phyloP scores from a whole-genome alignment of 1,139 yeast genomes.

The Candida buenavistaensis region DNA sequence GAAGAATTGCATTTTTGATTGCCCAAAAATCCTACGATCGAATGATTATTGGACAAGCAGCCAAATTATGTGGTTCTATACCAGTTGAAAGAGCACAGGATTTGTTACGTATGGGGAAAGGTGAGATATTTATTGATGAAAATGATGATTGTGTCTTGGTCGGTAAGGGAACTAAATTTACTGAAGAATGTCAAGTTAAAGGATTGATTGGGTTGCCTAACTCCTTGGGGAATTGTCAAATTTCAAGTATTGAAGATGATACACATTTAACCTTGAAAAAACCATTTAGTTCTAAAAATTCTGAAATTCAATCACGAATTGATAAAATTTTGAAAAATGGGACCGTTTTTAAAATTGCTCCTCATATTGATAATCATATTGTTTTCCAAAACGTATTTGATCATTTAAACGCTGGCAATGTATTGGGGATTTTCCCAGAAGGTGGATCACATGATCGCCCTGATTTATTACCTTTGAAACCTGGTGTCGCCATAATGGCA shows the following conservation, averaged over 20 bases:
- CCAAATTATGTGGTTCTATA: slow-evolving; percentile 60
- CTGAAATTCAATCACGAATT: slow-evolving; percentile 27
- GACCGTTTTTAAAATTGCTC: slow-evolving; percentile 55
- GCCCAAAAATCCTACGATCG: slow-evolving; percentile 64
- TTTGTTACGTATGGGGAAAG: slow-evolving; percentile 45
- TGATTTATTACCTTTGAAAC: slow-evolving; percentile 42
- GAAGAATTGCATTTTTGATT: slow-evolving; percentile 55
- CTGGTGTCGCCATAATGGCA: slow-evolving; percentile 53
- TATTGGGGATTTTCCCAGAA: slow-evolving; percentile 72
- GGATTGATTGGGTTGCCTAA: slow-evolving; percentile 65
- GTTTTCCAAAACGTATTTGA: slow-evolving; percentile 65
- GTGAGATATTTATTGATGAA: slow-evolving; percentile 39
- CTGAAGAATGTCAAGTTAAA: slow-evolving; percentile 43
- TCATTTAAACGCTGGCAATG: slow-evolving; percentile 55
- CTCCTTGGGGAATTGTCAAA: slow-evolving; percentile 57
- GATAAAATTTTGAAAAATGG: slow-evolving; percentile 45
- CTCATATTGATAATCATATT: slow-evolving; percentile 59
- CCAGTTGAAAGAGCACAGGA: slow-evolving; percentile 80
- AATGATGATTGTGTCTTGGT: slow-evolving; percentile 29
- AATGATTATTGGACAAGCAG: slow-evolving; percentile 54
- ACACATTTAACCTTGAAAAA: slow-evolving; percentile 48
- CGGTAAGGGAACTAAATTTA: slow-evolving; percentile 53
- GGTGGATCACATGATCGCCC: slow-evolving; percentile 47
- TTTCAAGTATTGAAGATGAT: slow-evolving; percentile 53
- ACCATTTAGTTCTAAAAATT: slow-evolving; percentile 42